Base-by-base conservation (phyloP, 495 filamentous ascomycete species). In the Aspergillus avenaceus region DNA sequence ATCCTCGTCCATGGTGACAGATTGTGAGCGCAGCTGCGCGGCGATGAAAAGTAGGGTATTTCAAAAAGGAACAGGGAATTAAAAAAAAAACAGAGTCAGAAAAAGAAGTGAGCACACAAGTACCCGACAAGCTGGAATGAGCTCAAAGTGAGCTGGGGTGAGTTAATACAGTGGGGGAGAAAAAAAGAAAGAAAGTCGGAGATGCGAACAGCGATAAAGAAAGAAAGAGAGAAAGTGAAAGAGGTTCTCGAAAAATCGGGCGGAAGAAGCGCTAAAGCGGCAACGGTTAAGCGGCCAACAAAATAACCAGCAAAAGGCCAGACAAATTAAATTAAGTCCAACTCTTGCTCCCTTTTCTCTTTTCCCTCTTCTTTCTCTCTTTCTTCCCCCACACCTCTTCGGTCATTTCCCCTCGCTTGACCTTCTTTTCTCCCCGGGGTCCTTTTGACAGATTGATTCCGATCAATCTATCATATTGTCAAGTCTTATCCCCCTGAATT, bases 1-100 rank as follows among this genome's bases (percentile, higher is more conserved):
- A 26, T 84, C 75, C 22, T 83, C 83, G 25, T 80, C 75, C 77
- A 82, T 81, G 32, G 34, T 60, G 51, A 58, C 54, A 49, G 58
- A 60, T 26, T 19, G 51, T 41, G 19, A 38, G 41, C 42, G 50
- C 52, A 38, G 45, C 28, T 26, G 46, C 52, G 58, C 54, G 50
- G 49, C 18, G 13, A 13, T n/a, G 13, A 38, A 31, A 32, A 46
- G 2, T 7, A n/a, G 8, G 34, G 41, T 18, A 12, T 38, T 18
- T 5, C 29, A 29, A 29, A n/a, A 9, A 45, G 32, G 45, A 42
- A 27, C 28, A 31, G 22, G n/a, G 37, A 34, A 25, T 26, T 27
- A 50, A 49, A 54, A 49, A 31, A 37, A 44, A 41, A 47, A 14
- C 23, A 14, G 19, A 26, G 19, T 14, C 38, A 21, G 50, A 16